Evolutionary conservation across 75 land plant species (phyloP), one percentile per base, ranked within the genome.

Genomic region (Pinus tabuliformis): DNA sequence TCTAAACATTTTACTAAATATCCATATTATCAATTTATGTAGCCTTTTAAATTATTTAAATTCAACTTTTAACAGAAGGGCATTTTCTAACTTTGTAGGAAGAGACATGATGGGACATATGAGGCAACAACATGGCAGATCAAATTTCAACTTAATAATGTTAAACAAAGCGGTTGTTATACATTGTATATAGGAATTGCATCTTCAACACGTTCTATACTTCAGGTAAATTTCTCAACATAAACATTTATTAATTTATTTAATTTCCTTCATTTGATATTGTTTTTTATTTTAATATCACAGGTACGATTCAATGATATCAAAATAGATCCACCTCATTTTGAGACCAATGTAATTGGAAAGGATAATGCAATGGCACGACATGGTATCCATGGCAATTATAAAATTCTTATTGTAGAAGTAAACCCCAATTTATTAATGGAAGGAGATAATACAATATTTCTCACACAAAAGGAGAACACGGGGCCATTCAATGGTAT

Each of bases 91-190:
- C 11, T 26, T 45, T 78, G 60, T 80, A 87, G 86, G 73, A 84
- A 79, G 28, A 73, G 14, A 17, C 82, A 17, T n/a, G 66, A 87
- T 57, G 78, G 78, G 6, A 71, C 61, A 16, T 88, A 73, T 62
- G 21, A 73, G 22, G 70, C 85, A 65, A 84, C 88, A 1, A 91
- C 91, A 42, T 88, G 93, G 93, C 85, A 86, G 65, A 86, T 91
- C 1, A 83, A 80, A 52, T 91, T 86, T 72, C 59, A 82, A 22
- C 82, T 91, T 16, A 76, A 81, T 14, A 66, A 49, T 14, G 83
- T 82, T 6, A 39, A 63, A 16, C 60, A 75, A 72, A 52, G 11
- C 74, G 83, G 73, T 30, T 80, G 57, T 37, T 91, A 91, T 57
- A 83, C 26, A 58, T 77, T 91, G 17, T 79, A 84, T 4, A 54